Evolutionary conservation across 176 grass and related monocot genomes (phyloP), one percentile per base, ranked within the genome.

Genomic region (Carex pumila): DNA sequence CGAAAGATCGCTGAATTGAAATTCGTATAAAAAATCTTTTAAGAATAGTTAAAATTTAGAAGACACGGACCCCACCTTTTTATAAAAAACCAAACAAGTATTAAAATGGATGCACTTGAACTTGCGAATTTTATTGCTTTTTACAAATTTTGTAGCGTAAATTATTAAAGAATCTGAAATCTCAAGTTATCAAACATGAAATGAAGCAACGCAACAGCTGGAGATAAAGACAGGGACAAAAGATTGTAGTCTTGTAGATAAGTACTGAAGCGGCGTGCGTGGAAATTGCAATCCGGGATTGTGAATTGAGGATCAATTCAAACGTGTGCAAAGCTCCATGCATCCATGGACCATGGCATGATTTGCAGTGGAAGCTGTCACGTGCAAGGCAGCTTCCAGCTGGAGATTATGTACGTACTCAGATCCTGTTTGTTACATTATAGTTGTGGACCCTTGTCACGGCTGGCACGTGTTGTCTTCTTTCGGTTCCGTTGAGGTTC

Each of bases 391-490:
- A 50, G 61, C 45, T 82, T 53, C 61, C 80, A 83, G 80, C 80
- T 83, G 80, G 43, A 43, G 60, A 62, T 83, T 9, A 29, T 65
- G 60, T 83, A 22, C 61, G 17, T 63, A 81, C 31, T 64, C 61
- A 53, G 61, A 80, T 60, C 54, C 54, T 62, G 55, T 71, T 71
- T 43, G 67, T 71, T 43, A 71, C 72, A 45, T 76, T 32, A 18
- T 70, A 7, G 9, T 49, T 8, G 61, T 25, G 80, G 80, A 68
- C 59, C 32, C 57, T 21, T 55, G 36, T 54, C 55, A 74, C 52
- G 59, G 47, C 70, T 41, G 88, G 61, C 50, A 72, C 85, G 80
- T 65, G 85, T 10, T 71, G 80, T 73, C 85, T 58, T 84, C 18
- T 71, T 71, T 45, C 4, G 6, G 6, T 19, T 45, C 6, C 0